Conservation (phyloP, 495 filamentous ascomycete genomes). For the Choiromyces venosus region DNA sequence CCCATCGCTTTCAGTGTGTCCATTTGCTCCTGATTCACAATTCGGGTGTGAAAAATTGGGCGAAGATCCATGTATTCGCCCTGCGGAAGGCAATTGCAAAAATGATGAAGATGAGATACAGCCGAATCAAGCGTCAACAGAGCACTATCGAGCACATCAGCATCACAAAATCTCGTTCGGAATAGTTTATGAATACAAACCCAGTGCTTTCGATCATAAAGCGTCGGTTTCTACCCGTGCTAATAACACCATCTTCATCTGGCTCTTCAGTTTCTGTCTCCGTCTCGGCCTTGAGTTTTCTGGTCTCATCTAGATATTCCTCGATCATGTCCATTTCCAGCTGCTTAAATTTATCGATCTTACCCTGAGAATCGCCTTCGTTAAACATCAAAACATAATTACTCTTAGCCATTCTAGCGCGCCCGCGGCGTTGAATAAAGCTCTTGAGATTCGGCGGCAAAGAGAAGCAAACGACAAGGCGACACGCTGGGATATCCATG, state of each 20-base stretch:
- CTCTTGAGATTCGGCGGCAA: conserved; percentile 69
- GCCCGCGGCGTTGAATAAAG: conserved; percentile 81
- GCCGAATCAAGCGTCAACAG: conserved; percentile 67
- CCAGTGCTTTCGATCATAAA: conserved; percentile 54
- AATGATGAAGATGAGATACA: conserved; percentile 71
- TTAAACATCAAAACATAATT: conserved; percentile 63
- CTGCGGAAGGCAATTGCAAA: conserved; percentile 60
- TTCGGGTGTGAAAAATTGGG: conserved; percentile 49
- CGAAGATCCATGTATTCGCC: conserved; percentile 53
- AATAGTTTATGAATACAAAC: conserved; percentile 39
- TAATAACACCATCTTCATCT: conserved; percentile 42
- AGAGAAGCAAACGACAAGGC: conserved; percentile 82
- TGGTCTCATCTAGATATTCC: conserved; percentile 65
- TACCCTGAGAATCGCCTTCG: conserved; percentile 42
- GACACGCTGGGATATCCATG: conserved; percentile 80
- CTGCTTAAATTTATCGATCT: conserved; percentile 51
- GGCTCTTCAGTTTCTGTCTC: conserved; percentile 53
- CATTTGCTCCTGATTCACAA: conserved; percentile 27
- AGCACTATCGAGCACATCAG: conserved; percentile 52
- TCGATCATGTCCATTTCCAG: conserved; percentile 70
- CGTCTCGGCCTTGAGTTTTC: conserved; percentile 48
- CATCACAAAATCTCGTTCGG: not conserved
- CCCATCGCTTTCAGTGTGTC: conserved; percentile 8
- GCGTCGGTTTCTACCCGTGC: conserved; percentile 14
- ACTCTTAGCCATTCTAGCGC: conserved; percentile 68